Evolutionary conservation across 176 grass and related monocot species (phyloP), one percentile per base, ranked within the genome.

Genomic region (Musa itinerans): DNA sequence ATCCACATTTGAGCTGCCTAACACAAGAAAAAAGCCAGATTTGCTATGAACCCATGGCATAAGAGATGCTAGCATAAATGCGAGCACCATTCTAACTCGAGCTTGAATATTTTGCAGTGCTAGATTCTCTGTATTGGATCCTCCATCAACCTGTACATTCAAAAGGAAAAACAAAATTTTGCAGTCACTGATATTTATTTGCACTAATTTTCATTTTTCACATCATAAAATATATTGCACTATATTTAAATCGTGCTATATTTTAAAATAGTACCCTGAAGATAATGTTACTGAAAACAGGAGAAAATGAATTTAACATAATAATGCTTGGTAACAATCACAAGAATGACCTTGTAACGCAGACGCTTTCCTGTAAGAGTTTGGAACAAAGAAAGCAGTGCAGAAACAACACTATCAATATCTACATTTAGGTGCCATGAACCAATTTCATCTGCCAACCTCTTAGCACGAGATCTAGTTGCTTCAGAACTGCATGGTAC

Each of bases 71-170:
- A 91, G 77, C 95, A 98, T 98, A 85, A 93, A 98, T 73, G 95
- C 90, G 26, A 98, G 72, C 74, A 98, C 90, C 95, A 98, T 98
- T 79, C 90, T 92, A 54, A 98, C 87, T 87, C 90, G 90, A 19
- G 95, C 95, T 98, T 98, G 95, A 84, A 98, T 98, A 73, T 98
- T 98, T 84, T 98, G 95, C 72, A 98, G 82, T 54, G 88, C 95
- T n/a, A 98, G 82, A 80, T 98, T 98, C 78, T 98, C 95, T 22
- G 73, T 77, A 76, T 84, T 85, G 69, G 95, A 89, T 25, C 95
- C 95, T 67, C 90, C 95, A 57, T 93, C 88, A 78, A 98, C 80
- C 95, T 98, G 79, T 72, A 76, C 24, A 78, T 50, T 27, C 74
- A 77, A 20, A 69, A 65, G n/a, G 1, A 13, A 70, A 70, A 50